Conservation (phyloP, 495 filamentous ascomycete species). For the Hyphodiscus hymeniophilus region DNA sequence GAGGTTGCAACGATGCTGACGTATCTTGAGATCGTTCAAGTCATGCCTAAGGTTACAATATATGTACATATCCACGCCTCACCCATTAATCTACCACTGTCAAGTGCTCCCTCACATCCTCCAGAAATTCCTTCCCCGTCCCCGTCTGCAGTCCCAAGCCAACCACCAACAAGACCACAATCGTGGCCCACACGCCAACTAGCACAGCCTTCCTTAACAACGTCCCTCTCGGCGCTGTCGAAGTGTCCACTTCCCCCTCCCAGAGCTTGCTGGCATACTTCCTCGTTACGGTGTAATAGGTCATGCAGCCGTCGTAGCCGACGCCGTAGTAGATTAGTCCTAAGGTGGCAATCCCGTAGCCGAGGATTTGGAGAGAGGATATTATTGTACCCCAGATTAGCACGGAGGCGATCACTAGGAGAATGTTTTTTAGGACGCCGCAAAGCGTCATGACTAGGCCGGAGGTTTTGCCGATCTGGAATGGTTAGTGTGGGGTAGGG, state of each 20-base stretch:
- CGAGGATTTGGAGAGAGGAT: constrained; percentile 49
- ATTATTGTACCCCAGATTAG: constrained; percentile 58
- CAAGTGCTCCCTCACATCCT: too few relatives aligned
- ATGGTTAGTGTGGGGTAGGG: too few relatives aligned
- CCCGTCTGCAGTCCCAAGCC: background rate
- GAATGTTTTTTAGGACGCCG: constrained; percentile 69
- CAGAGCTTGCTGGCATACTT: background rate
- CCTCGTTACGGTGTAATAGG: background rate
- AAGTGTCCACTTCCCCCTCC: background rate
- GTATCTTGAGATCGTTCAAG: too few relatives aligned
- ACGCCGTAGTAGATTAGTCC: constrained; percentile 63
- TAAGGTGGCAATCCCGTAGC: constrained; percentile 55
- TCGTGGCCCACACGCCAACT: background rate
- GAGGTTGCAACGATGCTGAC: too few relatives aligned
- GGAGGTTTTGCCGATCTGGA: constrained; percentile 69
- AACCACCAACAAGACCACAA: constrained; percentile 1
- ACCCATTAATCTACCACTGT: too few relatives aligned
- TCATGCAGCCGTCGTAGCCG: constrained; percentile 35
- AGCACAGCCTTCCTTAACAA: background rate
- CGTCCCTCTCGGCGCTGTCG: background rate
- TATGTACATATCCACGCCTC: too few relatives aligned
- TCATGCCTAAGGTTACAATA: too few relatives aligned
- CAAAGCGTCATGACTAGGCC: constrained; percentile 69
- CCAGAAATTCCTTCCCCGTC: background rate
- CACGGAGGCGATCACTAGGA: constrained; percentile 57